Evolutionary conservation across 371 early-diverging fungal genomes (phyloP).

Genomic region (Smittium culicis): DNA sequence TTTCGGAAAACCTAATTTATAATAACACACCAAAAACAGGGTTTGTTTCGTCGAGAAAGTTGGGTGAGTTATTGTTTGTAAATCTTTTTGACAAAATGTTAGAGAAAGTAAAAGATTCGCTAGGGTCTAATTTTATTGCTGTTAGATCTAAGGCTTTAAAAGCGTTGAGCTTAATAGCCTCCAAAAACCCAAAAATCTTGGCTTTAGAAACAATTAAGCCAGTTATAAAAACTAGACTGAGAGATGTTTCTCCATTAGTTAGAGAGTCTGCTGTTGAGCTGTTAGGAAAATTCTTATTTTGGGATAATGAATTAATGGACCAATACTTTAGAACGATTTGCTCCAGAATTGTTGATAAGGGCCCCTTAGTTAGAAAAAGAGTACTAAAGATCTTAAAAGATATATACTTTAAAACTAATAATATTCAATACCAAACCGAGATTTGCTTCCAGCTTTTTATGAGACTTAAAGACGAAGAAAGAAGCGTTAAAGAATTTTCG

Average conservation of each 20-base stretch:
- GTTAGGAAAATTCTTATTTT: constrained; percentile 59
- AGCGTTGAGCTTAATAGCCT: constrained; percentile 54
- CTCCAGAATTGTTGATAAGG: constrained; percentile 53
- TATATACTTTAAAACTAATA: constrained; percentile 41
- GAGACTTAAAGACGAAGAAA: constrained; percentile 66
- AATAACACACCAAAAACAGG: too few species aligned
- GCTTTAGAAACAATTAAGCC: constrained; percentile 44
- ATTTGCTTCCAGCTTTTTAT: constrained; percentile 58
- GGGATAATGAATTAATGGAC: constrained; percentile 40
- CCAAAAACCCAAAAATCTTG: constrained; percentile 46
- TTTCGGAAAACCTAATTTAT: too few species aligned
- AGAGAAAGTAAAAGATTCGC: constrained; percentile 41
- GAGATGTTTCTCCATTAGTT: constrained; percentile 72
- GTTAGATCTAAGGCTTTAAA: constrained; percentile 60
- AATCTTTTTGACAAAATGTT: constrained; percentile 52
- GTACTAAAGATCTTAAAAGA: constrained; percentile 61
- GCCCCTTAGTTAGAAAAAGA: constrained; percentile 70
- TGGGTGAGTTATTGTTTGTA: constrained; percentile 44
- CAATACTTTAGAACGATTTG: constrained; percentile 31
- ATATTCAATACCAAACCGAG: constrained; percentile 41
- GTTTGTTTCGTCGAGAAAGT: too few species aligned
- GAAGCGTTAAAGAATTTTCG: constrained; percentile 12
- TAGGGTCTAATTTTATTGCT: constrained; percentile 50
- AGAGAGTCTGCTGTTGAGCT: constrained; percentile 83
- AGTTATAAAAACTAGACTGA: constrained; percentile 55